A percentile compares a stretch with the other conserved stretches of the same genome.
Conservation (phyloP, 257 asterid genomes). For the Gynochthodes officinalis region DNA sequence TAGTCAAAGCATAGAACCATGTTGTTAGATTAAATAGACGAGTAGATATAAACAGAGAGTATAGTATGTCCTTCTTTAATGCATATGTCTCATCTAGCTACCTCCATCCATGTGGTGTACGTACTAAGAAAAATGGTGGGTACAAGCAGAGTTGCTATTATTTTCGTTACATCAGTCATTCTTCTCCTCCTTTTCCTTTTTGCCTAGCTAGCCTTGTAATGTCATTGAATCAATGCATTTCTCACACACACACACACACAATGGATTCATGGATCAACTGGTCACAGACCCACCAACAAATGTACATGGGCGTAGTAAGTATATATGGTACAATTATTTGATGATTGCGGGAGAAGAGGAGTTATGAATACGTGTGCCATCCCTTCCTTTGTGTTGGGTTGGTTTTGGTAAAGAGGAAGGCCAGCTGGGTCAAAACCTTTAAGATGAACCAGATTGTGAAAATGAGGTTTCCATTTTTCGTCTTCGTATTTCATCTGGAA, state of each 20-base stretch:
- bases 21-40: background rate
- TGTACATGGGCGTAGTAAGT: background rate
- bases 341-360: background rate
- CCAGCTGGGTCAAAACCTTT: too few species aligned
- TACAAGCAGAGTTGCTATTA: background rate
- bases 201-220: background rate
- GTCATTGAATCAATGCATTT: background rate
- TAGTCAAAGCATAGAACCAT: too few species aligned
- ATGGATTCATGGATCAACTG: too few species aligned
- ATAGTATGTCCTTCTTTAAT: too few species aligned
- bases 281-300: background rate
- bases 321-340: slow-evolving; percentile 7
- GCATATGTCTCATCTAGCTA: background rate
- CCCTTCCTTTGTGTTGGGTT: background rate
- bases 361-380: background rate
- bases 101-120: slow-evolving; percentile 6
- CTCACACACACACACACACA: too few species aligned
- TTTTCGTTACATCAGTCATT: slow-evolving; percentile 12
- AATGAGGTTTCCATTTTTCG: too few species aligned
- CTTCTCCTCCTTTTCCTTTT: background rate
- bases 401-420: background rate
- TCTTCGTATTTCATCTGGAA: too few species aligned
- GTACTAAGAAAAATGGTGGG: slow-evolving; percentile 12
- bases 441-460: too few species aligned
- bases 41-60: too few species aligned